Evolutionary conservation across 1,284 basidiomycete species (phyloP).

Genomic region (Kwoniella shivajii): DNA sequence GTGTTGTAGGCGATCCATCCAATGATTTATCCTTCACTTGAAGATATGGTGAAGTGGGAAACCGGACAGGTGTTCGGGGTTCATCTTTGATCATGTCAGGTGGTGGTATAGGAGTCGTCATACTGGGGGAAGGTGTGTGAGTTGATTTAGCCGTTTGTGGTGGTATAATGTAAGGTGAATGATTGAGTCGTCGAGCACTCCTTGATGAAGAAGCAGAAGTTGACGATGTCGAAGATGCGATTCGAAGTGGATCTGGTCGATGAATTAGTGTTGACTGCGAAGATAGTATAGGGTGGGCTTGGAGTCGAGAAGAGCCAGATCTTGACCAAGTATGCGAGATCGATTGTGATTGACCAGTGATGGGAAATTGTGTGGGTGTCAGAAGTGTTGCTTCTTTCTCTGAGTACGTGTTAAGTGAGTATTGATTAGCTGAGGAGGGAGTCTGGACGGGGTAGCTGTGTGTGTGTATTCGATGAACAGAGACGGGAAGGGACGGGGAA

Average conservation of each 20-base stretch:
- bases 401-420: no score
- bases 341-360: background rate
- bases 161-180: slow-evolving; percentile 11
- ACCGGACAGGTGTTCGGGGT: slow-evolving; percentile 1
- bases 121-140: slow-evolving; percentile 1
- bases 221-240: background rate
- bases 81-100: slow-evolving; percentile 8
- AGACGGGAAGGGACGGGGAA: no score
- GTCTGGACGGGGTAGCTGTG: no score
- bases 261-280: background rate
- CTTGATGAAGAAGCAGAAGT: slow-evolving; percentile 7
- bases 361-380: background rate
- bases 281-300: background rate
- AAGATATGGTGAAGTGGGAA: background rate
- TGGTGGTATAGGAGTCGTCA: background rate
- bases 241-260: slow-evolving; percentile 5
- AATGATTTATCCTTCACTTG: background rate
- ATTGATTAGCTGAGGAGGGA: no score
- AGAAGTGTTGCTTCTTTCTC: no score
- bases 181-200: slow-evolving; percentile 3
- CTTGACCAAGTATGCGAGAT: no score
- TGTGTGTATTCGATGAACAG: no score
- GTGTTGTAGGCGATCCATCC: background rate
- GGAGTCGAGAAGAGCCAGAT: no score
- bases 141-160: background rate